Base-by-base conservation (phyloP, 164 flowering plant species). In the Vitis rupestris region DNA sequence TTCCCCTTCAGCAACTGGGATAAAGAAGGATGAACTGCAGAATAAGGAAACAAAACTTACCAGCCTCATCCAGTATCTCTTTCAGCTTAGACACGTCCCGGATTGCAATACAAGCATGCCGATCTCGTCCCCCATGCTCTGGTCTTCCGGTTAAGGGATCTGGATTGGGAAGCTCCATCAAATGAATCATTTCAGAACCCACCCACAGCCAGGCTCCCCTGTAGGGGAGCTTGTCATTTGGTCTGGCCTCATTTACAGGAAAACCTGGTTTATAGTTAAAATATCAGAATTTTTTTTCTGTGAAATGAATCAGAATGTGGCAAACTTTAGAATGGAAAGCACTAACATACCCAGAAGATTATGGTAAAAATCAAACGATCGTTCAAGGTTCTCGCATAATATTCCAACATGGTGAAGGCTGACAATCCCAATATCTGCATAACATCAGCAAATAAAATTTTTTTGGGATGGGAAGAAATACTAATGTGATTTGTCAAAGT, bases 171-270 rank as follows among this genome's bases (percentile, higher is more conserved):
- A 95, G 99, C 82, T 95, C 99, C 98, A 95, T 93, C 75, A 95
- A 78, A 75, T 95, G 99, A 82, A 95, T 93, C 99, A 95, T 95
- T 78, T 90, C 98, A 54, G 98, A 83, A 61, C 99, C 99, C 70
- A 96, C 97, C 99, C 98, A 96, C 64, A 96, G 77, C 99, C 98
- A 96, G 69, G 92, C 97, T 80, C 99, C 99, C 70, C 97, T 84
- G 65, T 93, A 96, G 0, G 98, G 98, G 31, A 96, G 99, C 82
- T 96, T 93, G 48, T 88, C 93, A 75, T 90, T 73, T n/a, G 99
- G 99, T 68, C 98, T 87, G 65, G 97, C 98, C 79, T 93, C 98
- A 76, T 93, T 95, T 82, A 90, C 88, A 70, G 85, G 64, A 52
- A 89, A 86, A 61, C 88, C 90, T 86, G 69, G 52, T 61, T 67